Evolutionary conservation across 2,329 filamentous ascomycete species (phyloP).

Genomic region (Didymella sp.): DNA sequence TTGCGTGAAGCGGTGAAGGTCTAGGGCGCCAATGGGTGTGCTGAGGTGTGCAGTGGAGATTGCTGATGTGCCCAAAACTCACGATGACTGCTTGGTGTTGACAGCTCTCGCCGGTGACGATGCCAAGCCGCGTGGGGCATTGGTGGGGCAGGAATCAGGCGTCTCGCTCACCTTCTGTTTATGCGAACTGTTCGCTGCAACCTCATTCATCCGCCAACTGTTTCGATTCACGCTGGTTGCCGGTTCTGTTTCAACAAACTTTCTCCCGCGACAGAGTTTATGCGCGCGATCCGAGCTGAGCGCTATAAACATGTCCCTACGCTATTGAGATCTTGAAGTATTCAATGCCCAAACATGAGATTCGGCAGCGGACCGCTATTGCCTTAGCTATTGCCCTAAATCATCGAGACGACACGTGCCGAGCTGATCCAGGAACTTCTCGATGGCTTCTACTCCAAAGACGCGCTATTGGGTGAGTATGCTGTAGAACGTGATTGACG

Average conservation of each 20-base stretch:
- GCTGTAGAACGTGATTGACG: slow-evolving; percentile 30
- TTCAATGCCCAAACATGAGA: slow-evolving; percentile 10
- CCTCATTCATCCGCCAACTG: slow-evolving; percentile 23
- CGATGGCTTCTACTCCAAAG: slow-evolving; percentile 12
- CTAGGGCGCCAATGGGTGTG: slow-evolving; percentile 27
- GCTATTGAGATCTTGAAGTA: background rate
- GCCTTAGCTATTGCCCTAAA: slow-evolving; percentile 6
- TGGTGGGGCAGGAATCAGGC: slow-evolving; percentile 15
- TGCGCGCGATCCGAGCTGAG: background rate
- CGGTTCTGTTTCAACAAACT: slow-evolving; percentile 1
- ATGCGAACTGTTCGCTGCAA: slow-evolving; percentile 25
- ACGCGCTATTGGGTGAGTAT: slow-evolving; percentile 38
- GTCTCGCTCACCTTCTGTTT: slow-evolving; percentile 21
- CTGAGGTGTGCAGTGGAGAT: slow-evolving; percentile 28
- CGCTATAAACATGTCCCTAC: background rate
- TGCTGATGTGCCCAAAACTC: slow-evolving; percentile 34
- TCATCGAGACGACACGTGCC: slow-evolving; percentile 16
- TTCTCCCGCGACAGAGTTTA: background rate
- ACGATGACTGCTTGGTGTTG: slow-evolving; percentile 46
- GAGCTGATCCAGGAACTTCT: background rate
- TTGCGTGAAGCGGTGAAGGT: slow-evolving; percentile 7
- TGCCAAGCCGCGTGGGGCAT: slow-evolving; percentile 16
- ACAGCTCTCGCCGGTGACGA: slow-evolving; percentile 22
- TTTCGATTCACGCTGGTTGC: slow-evolving; percentile 18
- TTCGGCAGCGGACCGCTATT: slow-evolving; percentile 15